Evolutionary conservation across 176 grass and related monocot species (phyloP).

Genomic region (Thinopyrum elongatum): DNA sequence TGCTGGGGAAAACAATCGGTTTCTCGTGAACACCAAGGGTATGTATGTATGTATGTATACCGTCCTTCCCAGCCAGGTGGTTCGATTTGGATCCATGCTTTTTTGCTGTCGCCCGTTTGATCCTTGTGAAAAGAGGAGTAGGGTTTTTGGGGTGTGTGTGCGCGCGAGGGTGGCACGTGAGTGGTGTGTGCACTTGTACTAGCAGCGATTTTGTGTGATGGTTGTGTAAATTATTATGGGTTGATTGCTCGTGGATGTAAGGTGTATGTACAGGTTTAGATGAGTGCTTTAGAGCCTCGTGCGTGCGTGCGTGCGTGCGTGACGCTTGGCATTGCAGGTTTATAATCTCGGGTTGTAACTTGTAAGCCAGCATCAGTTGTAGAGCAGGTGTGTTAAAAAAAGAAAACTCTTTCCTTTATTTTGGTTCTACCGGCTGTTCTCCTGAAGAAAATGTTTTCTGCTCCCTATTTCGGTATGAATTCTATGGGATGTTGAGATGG

Average conservation of each 20-base stretch:
- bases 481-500: no score
- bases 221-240: slow-evolving; percentile 10
- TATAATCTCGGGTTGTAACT: slow-evolving; percentile 14
- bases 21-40: no score
- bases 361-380: slow-evolving; percentile 18
- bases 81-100: no score
- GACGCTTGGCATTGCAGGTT: neutral
- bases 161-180: neutral
- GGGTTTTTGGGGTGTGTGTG: no score
- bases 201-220: neutral
- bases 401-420: no score
- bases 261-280: neutral
- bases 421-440: neutral
- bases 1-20: no score
- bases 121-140: no score
- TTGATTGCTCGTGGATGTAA: slow-evolving; percentile 1
- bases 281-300: neutral
- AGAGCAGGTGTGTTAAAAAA: neutral
- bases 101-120: no score
- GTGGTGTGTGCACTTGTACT: neutral
- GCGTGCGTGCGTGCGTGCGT: neutral
- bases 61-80: no score
- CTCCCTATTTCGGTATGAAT: neutral
- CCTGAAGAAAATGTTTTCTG: neutral
- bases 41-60: no score